phyloP scores from a whole-genome alignment of 768 basidiomycete genomes.

The Tubosaeta sp. region DNA sequence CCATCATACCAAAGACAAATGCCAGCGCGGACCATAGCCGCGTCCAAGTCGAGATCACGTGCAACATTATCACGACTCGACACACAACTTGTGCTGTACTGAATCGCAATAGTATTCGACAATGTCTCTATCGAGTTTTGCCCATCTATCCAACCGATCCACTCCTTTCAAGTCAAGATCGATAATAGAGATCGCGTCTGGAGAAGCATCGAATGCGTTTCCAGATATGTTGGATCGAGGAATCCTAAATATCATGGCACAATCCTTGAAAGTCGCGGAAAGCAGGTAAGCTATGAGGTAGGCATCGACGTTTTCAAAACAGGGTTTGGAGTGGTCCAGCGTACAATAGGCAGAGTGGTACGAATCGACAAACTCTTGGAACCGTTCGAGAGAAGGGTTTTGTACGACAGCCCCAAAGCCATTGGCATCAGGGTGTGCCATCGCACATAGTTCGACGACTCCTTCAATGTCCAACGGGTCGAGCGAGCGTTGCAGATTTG shows the following conservation, averaged over 20 bases:
- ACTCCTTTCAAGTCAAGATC: constrained; percentile 84
- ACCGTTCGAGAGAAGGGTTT: constrained; percentile 62
- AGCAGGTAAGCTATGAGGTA: constrained; percentile 75
- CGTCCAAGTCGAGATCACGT: constrained; percentile 7
- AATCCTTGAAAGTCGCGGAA: constrained; percentile 96
- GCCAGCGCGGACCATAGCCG: constrained; percentile 16
- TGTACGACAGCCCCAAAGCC: constrained; percentile 29
- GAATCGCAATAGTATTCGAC: constrained; percentile 38
- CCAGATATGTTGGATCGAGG: constrained; percentile 5
- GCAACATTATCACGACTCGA: constrained; percentile 10
- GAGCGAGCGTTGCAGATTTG: constrained; percentile 65
- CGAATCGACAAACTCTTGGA: constrained; percentile 55
- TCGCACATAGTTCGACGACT: constrained; percentile 43
- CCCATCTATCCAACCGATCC: constrained; percentile 64
- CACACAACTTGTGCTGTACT: constrained; percentile 14
- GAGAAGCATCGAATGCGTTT: constrained; percentile 26
- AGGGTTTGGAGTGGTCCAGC: constrained; percentile 37
- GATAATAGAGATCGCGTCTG: constrained; percentile 59
- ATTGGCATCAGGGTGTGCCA: constrained; percentile 5
- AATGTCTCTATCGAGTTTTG: constrained; percentile 67
- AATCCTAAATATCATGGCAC: constrained; percentile 61
- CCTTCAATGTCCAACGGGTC: constrained; percentile 87
- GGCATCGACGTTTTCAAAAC: constrained; percentile 48
- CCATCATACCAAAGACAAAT: constrained; percentile 4
- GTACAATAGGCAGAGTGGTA: constrained; percentile 40